Base-by-base conservation (phyloP, 2,329 filamentous ascomycete species). In the Alternaria postmessia region DNA sequence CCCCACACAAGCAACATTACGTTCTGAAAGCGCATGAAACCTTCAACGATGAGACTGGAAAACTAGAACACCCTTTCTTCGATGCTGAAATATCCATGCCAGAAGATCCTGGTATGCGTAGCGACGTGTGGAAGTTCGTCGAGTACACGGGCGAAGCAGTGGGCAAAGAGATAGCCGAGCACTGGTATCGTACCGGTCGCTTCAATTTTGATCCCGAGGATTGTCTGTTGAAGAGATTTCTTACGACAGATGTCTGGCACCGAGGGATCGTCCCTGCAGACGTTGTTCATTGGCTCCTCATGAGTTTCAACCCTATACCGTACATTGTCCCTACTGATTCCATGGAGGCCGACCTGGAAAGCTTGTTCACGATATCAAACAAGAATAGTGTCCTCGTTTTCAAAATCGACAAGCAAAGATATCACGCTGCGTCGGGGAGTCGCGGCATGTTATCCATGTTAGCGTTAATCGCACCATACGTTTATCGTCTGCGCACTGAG, bases 161-260 rank as follows among this genome's bases (percentile, higher is more conserved):
- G 1, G 44, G 16, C 1, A 48, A 20, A 48, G 44, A 48, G 28
- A 48, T 48, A 32, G n/a, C 44, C 2, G 26, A 47, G 44, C 44
- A 20, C 9, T 47, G 44, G 26, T 47, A 47, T 18, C 26, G 44
- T 14, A 20, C 44, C 0, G n/a, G 44, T 14, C 16, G 44, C 28
- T 47, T 47, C 26, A 14, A 18, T 5, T 14, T 47, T 4, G 28
- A 47, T 28, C 7, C 26, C 26, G 26, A 28, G 26, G 44, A 28
- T 20, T 47, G 44, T 1, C 9, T 47, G 6, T n/a, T 47, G 4
- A 5, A 30, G 0, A 18, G 0, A 0, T 47, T 47, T 3, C 44
- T 47, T 14, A 32, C 26, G 7, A 28, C 7, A 8, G 44, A 47
- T 47, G 26, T 47, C 44, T 47, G 44, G 26, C 26, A 20, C 11